Base-by-base conservation (phyloP, 1,284 basidiomycete genomes). In the Cryptococcus sp. region DNA sequence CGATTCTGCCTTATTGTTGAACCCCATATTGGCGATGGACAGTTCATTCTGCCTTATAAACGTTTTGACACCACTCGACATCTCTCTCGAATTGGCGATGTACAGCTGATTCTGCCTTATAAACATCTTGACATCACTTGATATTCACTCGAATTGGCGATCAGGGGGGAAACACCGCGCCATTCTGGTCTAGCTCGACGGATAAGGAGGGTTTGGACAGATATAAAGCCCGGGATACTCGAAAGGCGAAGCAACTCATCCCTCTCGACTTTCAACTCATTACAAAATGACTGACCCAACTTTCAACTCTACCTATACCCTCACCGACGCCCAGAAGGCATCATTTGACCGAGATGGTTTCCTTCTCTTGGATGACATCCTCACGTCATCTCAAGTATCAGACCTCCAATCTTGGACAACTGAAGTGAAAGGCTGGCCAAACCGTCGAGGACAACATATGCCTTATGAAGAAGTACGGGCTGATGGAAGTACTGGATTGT, bases 381-480 rank as follows among this genome's bases (percentile, higher is more conserved):
- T 34, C 9, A 16, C 9, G 10, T 16, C 32, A 16, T 34, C 32
- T 9, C 9, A 9, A 9, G 32, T 34, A 34, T 16, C 49, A 32
- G 57, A 56, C 48, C 47, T 71, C 21, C 55, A 66, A 47, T 10
- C 18, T 9, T 70, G 68, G 68, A 54, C 63, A 3, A 52, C 52
- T 34, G 62, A 70, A 47, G 64, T 71, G 44, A 65, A 70, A 49
- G 51, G 31, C 22, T 66, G 61, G 63, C 66, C 66, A 13, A 53
- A 63, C 37, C 53, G 60, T n/a, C 45, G 46, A 3, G 63, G 63
- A 2, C 47, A 66, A 52, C 66, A 69, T 57, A 66, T 71, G 64
- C 66, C 61, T 3, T 71, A 71, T 48, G 59, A 63, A 44, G 69
- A 71, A 52, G 53, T 55, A 10, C 51, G 61, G 28, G 42, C 56